Conservation (phyloP, 257 asterid genomes). For the Solanum gandarillasii region DNA sequence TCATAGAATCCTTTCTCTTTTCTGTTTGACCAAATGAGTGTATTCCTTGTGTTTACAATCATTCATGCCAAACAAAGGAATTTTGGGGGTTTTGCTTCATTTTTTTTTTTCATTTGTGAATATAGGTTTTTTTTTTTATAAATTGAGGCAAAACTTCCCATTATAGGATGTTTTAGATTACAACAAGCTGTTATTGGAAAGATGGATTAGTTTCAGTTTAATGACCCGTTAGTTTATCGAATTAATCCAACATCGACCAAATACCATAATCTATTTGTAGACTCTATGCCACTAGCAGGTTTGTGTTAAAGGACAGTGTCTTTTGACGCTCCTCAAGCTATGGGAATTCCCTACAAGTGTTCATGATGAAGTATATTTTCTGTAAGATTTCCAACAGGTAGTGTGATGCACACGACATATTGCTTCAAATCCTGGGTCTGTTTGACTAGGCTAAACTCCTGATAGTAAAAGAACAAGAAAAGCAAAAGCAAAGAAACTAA, state of each 20-base stretch:
- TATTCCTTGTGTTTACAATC: neutral
- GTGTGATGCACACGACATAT: neutral
- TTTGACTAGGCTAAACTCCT: neutral
- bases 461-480: neutral
- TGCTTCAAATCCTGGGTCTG: neutral
- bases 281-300: neutral
- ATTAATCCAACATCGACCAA: neutral
- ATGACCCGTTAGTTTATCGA: neutral
- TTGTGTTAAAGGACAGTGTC: neutral
- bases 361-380: too few species aligned
- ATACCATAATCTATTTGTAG: neutral
- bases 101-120: neutral
- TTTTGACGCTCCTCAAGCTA: neutral
- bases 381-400: neutral
- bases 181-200: neutral
- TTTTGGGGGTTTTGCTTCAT: neutral
- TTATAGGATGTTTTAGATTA: neutral
- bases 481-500: neutral
- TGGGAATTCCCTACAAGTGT: neutral
- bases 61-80: neutral
- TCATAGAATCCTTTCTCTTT: neutral
- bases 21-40: neutral
- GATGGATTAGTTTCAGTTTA: neutral
- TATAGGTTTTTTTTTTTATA: neutral
- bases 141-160: neutral